Conservation (phyloP, 345 rosid genomes). For the Brassica juncea region DNA sequence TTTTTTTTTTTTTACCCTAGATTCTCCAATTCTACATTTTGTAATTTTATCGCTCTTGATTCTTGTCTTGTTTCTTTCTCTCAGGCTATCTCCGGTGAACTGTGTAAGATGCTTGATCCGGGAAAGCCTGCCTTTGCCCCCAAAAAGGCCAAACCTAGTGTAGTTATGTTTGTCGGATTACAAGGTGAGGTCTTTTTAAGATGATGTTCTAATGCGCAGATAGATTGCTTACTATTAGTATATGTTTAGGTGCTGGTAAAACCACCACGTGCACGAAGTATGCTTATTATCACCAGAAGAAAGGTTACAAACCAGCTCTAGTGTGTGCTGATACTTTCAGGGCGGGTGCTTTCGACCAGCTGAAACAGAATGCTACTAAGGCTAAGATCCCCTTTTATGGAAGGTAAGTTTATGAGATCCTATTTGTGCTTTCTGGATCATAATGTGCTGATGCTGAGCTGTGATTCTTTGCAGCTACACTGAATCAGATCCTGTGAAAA, state of each 20-base stretch:
- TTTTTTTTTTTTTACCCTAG: slow-evolving; percentile 2
- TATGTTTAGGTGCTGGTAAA: slow-evolving; percentile 66
- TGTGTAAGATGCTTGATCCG: slow-evolving; percentile 86
- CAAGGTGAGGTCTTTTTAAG: slow-evolving; percentile 40
- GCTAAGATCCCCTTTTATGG: slow-evolving; percentile 88
- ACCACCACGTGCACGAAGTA: slow-evolving; percentile 84
- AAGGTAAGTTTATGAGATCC: slow-evolving; percentile 44
- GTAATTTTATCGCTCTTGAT: neutral
- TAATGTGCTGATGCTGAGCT: neutral
- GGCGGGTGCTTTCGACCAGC: slow-evolving; percentile 73
- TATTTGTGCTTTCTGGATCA: neutral
- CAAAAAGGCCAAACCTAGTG: slow-evolving; percentile 74
- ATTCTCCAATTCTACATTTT: neutral
- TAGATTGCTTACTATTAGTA: neutral
- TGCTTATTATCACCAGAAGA: slow-evolving; percentile 80
- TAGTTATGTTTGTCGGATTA: slow-evolving; percentile 90
- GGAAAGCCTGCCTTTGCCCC: slow-evolving; percentile 84
- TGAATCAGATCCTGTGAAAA: slow-evolving; percentile 93
- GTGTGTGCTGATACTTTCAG: slow-evolving; percentile 94
- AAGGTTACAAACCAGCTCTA: slow-evolving; percentile 82
- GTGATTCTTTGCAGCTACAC: slow-evolving; percentile 57
- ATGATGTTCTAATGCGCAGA: no score
- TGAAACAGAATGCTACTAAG: slow-evolving; percentile 85
- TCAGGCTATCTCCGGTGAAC: slow-evolving; percentile 85
- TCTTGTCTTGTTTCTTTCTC: neutral